Evolutionary conservation across 2,329 filamentous ascomycete species (phyloP), one percentile per base, ranked within the genome.

Genomic region (Aureobasidium sp.): DNA sequence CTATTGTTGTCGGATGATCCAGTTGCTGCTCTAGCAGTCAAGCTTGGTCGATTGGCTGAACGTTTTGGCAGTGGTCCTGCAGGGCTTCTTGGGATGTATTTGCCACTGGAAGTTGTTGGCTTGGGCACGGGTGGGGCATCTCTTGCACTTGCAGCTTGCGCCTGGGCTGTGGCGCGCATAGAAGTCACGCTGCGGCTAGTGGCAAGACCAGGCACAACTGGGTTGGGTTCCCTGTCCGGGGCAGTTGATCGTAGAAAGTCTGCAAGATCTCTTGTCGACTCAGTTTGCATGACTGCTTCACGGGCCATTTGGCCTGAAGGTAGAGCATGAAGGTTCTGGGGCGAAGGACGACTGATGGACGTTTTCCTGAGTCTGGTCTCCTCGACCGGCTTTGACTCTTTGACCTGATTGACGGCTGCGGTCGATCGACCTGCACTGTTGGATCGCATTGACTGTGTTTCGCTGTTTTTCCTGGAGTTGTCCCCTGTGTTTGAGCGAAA

Each of bases 191-290:
- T 60, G 15, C 64, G 62, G 31, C 47, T 63, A 29, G 56, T 34
- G 31, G 56, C 60, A n/a, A 64, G 52, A 31, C 55, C 45, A 55
- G 65, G 65, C 2, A 64, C 45, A 15, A 63, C 41, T 17, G 62
- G 61, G 36, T 64, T 64, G 25, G 59, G 65, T 57, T 73, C 71
- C 55, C 68, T 63, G 66, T 69, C 62, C 68, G 93, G 89, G 1
- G 90, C 91, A 34, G 91, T 96, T 0, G 88, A 89, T 64, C 90
- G 87, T 69, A 96, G 90, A 72, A 96, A 97, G 63, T 95, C 88
- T 25, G 91, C 89, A 76, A 97, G 90, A 69, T 96, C 92, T 49
- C 86, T 81, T 9, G 88, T 84, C 0, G 90, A 90, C 65, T 92
- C 88, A 5, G 81, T 79, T 11, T 85, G 81, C 9, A 89, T 79